These are phyloP conservation scores for Myxozyma melibiosi DNA, from an alignment of 805 yeast genomes.

Conservation along the genomic window DNA sequence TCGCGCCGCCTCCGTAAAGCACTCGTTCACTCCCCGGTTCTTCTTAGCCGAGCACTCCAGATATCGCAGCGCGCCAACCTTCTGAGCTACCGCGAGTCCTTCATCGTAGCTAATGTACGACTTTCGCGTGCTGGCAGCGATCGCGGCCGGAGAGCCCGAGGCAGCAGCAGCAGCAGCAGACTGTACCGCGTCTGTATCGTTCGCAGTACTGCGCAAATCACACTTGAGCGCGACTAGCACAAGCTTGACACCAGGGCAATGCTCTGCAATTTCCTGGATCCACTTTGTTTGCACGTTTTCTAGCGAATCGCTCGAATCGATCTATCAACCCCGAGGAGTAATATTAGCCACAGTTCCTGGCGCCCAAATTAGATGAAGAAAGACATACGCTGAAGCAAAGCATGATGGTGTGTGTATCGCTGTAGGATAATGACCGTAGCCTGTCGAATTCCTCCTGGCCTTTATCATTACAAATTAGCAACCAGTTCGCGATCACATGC, in stretches of 20 bases:
- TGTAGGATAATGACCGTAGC: constrained; percentile 85
- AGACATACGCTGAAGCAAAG: constrained; percentile 62
- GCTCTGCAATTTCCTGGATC: constrained; percentile 96
- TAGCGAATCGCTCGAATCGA: constrained; percentile 90
- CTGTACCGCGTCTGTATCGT: constrained; percentile 36
- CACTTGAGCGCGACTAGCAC: constrained; percentile 94
- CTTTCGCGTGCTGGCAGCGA: constrained; percentile 42
- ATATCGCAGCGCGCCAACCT: constrained; percentile 90
- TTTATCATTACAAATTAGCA: too few species aligned
- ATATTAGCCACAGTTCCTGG: too few species aligned
- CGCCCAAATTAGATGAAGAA: background rate
- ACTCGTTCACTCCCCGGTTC: constrained; percentile 98
- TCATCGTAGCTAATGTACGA: constrained; percentile 83
- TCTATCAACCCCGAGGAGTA: constrained; percentile 53
- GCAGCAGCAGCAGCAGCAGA: constrained; percentile 34
- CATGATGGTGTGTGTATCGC: constrained; percentile 97
- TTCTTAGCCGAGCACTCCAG: constrained; percentile 96
- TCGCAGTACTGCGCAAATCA: constrained; percentile 60
- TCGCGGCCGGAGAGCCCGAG: constrained; percentile 38
- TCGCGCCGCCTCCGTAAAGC: constrained; percentile 97
- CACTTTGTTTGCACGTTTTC: constrained; percentile 95
- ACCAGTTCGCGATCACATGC: background rate
- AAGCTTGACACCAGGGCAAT: constrained; percentile 93
- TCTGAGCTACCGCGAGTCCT: constrained; percentile 89
- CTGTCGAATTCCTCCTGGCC: constrained; percentile 94